Evolutionary conservation across 805 yeast genomes (phyloP).

Genomic region (Yarrowia alimentaria): DNA sequence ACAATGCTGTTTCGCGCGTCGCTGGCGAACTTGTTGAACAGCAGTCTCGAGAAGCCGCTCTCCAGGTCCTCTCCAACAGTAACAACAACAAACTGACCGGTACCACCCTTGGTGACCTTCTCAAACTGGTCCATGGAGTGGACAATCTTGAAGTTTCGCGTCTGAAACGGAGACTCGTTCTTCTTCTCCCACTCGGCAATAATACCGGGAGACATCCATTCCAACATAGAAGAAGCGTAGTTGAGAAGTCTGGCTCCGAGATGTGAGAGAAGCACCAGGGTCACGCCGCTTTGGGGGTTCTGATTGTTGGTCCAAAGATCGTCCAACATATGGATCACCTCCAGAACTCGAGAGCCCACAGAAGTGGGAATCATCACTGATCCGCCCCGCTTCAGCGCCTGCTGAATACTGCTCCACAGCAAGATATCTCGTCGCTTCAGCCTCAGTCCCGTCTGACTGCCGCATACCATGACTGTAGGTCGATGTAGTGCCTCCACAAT

Average conservation of each 20-base stretch:
- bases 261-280: conserved; percentile 72
- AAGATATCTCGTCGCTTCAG: conserved; percentile 63
- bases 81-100: conserved; percentile 68
- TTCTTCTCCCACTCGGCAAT: conserved; percentile 78
- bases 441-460: conserved; percentile 53
- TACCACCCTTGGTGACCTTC: conserved; percentile 26
- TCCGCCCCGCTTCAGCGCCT: conserved; percentile 70
- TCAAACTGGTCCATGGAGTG: conserved; percentile 52
- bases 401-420: conserved; percentile 60
- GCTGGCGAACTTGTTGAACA: conserved; percentile 51
- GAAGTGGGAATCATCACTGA: conserved; percentile 81
- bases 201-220: conserved; percentile 93
- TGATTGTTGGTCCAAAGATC: conserved; percentile 51
- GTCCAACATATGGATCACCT: conserved; percentile 71
- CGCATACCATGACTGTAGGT: conserved; percentile 81
- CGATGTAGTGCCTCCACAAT: conserved; percentile 58
- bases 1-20: conserved; percentile 68
- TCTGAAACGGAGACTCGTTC: conserved; percentile 79
- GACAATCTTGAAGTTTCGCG: conserved; percentile 55
- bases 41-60: conserved; percentile 53
- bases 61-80: conserved; percentile 67
- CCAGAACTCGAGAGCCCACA: conserved; percentile 76
- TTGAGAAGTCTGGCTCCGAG: conserved; percentile 75
- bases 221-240: conserved; percentile 85
- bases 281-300: conserved; percentile 43